These are phyloP conservation scores for Gaeumannomyces tritici DNA, from an alignment of 2,329 filamentous ascomycete species.

Conservation along the genomic window DNA sequence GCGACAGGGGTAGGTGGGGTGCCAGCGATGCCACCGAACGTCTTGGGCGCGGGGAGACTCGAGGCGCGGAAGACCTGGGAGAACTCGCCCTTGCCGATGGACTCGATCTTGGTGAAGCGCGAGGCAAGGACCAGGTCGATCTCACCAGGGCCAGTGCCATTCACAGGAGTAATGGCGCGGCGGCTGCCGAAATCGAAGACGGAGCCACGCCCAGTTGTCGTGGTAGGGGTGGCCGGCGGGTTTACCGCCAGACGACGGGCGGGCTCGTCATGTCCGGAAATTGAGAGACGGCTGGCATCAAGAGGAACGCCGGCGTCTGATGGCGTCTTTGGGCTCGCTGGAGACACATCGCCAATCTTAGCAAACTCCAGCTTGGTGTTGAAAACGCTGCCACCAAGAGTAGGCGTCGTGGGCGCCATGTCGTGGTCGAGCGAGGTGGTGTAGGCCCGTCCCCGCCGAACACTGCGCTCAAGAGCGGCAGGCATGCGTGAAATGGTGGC, in stretches of 20 bases:
- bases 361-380: constrained; percentile 31
- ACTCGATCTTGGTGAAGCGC: constrained; percentile 72
- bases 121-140: constrained; percentile 65
- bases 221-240: constrained; percentile 65
- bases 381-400: constrained; percentile 3
- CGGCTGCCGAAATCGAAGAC: constrained; percentile 42
- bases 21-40: constrained; percentile 13
- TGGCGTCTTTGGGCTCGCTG: constrained; percentile 68
- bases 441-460: constrained; percentile 10
- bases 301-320: constrained; percentile 63
- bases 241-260: constrained; percentile 21
- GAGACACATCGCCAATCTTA: constrained; percentile 37
- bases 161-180: constrained; percentile 57
- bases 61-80: constrained; percentile 83
- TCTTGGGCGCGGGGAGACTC: constrained; percentile 21
- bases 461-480: constrained; percentile 7
- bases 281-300: constrained; percentile 75
- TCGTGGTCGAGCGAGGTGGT: background rate
- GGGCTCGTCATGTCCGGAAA: constrained; percentile 50
- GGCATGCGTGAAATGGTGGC: background rate
- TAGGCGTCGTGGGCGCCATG: constrained; percentile 23
- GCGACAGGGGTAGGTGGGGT: constrained; percentile 44
- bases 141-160: constrained; percentile 59
- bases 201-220: constrained; percentile 50
- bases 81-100: constrained; percentile 83